phyloP scores from a whole-genome alignment of 2,329 filamentous ascomycete genomes.

The Capronia coronata region DNA sequence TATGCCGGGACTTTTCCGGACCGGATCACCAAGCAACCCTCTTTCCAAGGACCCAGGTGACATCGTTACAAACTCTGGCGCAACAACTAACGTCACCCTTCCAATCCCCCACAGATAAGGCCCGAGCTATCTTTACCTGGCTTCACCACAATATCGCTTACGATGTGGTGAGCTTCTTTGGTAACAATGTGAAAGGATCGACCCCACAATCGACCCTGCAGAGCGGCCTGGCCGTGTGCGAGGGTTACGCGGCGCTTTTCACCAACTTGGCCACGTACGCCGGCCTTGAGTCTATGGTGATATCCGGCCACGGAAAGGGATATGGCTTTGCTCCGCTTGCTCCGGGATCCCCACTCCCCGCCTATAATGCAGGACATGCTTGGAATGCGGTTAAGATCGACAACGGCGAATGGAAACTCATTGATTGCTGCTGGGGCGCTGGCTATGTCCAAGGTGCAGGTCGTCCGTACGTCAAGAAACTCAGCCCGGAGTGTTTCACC shows the following conservation, averaged over 20 bases:
- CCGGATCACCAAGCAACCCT: slow-evolving; percentile 72
- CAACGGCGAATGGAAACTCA: slow-evolving; percentile 78
- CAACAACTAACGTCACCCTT: slow-evolving; percentile 73
- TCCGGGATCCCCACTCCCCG: slow-evolving; percentile 60
- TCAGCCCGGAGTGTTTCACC: slow-evolving; percentile 57
- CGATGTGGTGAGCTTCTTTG: slow-evolving; percentile 73
- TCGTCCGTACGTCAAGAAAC: slow-evolving; percentile 59
- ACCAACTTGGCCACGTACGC: slow-evolving; percentile 69
- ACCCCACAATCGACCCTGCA: slow-evolving; percentile 68
- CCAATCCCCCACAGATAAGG: slow-evolving; percentile 78
- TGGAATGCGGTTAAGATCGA: slow-evolving; percentile 94
- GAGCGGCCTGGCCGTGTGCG: slow-evolving; percentile 77
- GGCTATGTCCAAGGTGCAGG: slow-evolving; percentile 56
- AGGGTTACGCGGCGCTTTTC: slow-evolving; percentile 82
- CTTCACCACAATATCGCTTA: slow-evolving; percentile 89
- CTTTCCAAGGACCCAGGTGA: slow-evolving; percentile 67
- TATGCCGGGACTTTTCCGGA: slow-evolving; percentile 80
- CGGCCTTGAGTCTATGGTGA: slow-evolving; percentile 68
- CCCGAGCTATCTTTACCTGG: slow-evolving; percentile 89
- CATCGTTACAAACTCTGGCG: slow-evolving; percentile 69
- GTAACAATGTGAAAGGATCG: slow-evolving; percentile 57
- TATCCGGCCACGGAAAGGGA: slow-evolving; percentile 80
- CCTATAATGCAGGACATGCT: slow-evolving; percentile 63
- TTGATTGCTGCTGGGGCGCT: slow-evolving; percentile 91
- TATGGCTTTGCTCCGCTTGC: slow-evolving; percentile 61